Conservation (phyloP, 345 rosid genomes). For the Linum tenue region DNA sequence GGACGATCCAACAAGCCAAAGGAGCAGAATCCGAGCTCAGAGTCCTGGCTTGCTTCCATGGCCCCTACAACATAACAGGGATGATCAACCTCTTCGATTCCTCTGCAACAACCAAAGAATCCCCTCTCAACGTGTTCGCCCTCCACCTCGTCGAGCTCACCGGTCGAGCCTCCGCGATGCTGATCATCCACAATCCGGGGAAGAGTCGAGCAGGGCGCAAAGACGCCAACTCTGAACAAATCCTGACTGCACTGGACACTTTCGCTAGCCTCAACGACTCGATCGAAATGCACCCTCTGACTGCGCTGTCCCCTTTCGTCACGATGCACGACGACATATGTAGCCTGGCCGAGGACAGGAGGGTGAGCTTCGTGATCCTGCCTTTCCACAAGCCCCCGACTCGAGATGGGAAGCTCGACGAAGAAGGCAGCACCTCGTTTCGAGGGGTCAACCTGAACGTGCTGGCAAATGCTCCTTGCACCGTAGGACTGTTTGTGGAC, state of each 20-base stretch:
- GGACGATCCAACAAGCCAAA: conserved; percentile 33
- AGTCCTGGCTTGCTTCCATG: conserved; percentile 46
- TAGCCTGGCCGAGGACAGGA: conserved; percentile 50
- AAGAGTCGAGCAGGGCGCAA: neutral
- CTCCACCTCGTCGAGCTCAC: conserved; percentile 6
- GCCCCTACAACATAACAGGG: conserved; percentile 28
- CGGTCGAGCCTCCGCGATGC: neutral
- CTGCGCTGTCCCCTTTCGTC: conserved; percentile 44
- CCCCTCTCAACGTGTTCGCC: neutral
- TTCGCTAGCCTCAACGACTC: conserved; percentile 9
- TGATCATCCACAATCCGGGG: neutral
- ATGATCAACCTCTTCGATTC: conserved; percentile 20
- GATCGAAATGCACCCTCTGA: conserved; percentile 31
- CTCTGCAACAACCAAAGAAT: neutral
- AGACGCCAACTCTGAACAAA: neutral
- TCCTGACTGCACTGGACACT: neutral
- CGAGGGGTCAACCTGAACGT: conserved; percentile 41
- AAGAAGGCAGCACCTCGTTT: conserved; percentile 32
- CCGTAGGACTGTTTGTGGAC: conserved; percentile 60
- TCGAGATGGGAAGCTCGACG: conserved; percentile 24
- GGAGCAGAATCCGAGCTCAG: conserved; percentile 34
- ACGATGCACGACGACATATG: conserved; percentile 62
- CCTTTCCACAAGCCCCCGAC: conserved; percentile 35
- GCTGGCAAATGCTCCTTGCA: conserved; percentile 43
- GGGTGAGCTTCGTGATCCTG: conserved; percentile 36